Base-by-base conservation (phyloP, 805 yeast species). In the Wilhelminamyces savonicus region DNA sequence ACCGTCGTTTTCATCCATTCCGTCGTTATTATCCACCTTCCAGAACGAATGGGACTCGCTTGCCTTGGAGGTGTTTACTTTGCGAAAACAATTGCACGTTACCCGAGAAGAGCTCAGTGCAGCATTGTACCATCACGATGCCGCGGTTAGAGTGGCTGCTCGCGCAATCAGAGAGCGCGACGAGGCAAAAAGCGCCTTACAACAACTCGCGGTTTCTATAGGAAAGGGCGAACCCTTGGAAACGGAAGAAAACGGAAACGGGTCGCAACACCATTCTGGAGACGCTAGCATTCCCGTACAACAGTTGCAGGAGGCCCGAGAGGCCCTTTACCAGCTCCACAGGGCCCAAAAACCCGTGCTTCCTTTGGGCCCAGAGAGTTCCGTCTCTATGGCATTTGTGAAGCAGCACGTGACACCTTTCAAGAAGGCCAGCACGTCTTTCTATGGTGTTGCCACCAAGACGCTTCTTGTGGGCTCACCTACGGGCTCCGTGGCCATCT, bases 1-100 rank as follows among this genome's bases (percentile, higher is more conserved):
- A 7, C 64, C 82, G 1, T 60, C 69, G 0, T 47, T 63, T 35
- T 71, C 78, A 14, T 82, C 94, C 0, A 83, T 88, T 18, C 97
- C 97, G 0, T 66, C 83, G 4, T 55, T 88, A 43, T 61, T 88
- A 29, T 66, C 84, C 3, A 62, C 82, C 2, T 74, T 88, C 38
- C 96, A 88, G 50, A 76, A 79, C 36, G 95, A 87, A 54, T 88
- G 94, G 87, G 97, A 88, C 48, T 74, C 95, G 0, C 51, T 84
- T 25, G 83, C 90, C 17, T 59, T 88, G 29, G 97, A 90, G 47
- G 67, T 82, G 13, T 86, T 85, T 46, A 71, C 77, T 23, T 59
- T 88, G 38, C 68, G 92, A 36, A 82, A 83, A 49, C 86, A 82
- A 42, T 62, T 87, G 22, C 71, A 67, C 29, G 62, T 64, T 15